Evolutionary conservation across 1,139 yeast species (phyloP), one percentile per base, ranked within the genome.

Genomic region (Diutina ranongensis): DNA sequence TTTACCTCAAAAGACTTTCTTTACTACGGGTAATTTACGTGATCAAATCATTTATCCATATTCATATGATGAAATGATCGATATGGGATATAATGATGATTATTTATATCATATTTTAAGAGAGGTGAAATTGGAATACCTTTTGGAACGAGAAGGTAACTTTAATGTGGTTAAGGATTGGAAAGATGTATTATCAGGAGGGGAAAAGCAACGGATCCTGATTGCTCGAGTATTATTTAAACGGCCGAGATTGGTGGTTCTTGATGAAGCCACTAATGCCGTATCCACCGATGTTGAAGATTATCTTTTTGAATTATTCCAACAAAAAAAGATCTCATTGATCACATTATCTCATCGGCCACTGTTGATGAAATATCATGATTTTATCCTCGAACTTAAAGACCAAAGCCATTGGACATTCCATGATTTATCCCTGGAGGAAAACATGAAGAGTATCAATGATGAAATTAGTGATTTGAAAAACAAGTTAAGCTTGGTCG

Each of bases 231-330:
- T 89, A 5, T 68, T 89, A 54, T 87, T 83, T 65, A 85, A 84
- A 61, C 73, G 74, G 47, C 96, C 96, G 41, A 74, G 75, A 58
- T 84, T 85, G 62, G 92, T 89, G 2, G 78, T 89, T 5, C 72
- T 89, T 52, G 97, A 89, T 63, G 97, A 89, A 62, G 86, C 95
- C 32, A 89, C 97, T 10, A 85, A 88, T 58, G 97, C 97, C 0
- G 92, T 89, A 15, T 80, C 89, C 49, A 83, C 85, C 35, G 97
- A 89, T 61, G 89, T 86, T 59, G 97, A 89, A 62, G 97, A 89
- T 53, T 76, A 81, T 51, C 69, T 89, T 49, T 89, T 88, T 62
- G 95, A 86, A 57, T 63, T 82, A 51, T 72, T 89, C 60, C 83
- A 79, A 56, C 67, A 67, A 49, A 79, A 79, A 55, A 76, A 79